These are phyloP conservation scores for Reticulascus tulasneorum DNA, from an alignment of 2,329 filamentous ascomycete species.

Conservation along the genomic window DNA sequence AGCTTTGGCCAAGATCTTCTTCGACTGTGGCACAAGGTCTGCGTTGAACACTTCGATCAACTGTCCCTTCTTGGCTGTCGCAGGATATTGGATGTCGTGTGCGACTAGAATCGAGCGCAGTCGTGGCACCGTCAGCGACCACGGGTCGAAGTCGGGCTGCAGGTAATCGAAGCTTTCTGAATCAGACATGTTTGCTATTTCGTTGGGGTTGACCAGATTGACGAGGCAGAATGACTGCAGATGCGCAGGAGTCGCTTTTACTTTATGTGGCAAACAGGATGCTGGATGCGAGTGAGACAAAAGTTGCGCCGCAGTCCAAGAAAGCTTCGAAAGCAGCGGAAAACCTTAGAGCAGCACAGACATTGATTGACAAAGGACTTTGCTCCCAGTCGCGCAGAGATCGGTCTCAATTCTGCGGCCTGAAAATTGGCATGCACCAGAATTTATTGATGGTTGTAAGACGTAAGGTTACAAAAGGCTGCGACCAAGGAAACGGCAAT, in stretches of 20 bases:
- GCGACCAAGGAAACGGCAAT: conserved; percentile 8
- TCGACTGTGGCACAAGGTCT: conserved; percentile 72
- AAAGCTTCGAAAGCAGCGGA: neutral
- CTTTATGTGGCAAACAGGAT: no score
- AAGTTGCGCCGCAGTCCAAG: conserved; percentile 1
- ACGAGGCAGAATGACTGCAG: neutral
- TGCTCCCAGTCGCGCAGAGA: no score
- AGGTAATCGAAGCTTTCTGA: conserved; percentile 78
- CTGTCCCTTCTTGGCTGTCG: conserved; percentile 86
- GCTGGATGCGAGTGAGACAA: conserved; percentile 3
- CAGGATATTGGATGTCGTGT: conserved; percentile 80
- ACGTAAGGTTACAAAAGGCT: conserved; percentile 7
- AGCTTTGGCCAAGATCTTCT: conserved; percentile 69
- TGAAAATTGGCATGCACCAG: conserved; percentile 6
- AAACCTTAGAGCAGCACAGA: neutral
- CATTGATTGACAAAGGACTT: neutral
- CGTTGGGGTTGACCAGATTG: neutral
- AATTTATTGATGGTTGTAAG: conserved; percentile 9
- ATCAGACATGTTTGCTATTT: conserved; percentile 59
- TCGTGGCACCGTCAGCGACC: conserved; percentile 77
- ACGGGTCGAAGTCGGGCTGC: conserved; percentile 79
- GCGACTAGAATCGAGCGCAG: conserved; percentile 87
- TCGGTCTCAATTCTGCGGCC: conserved; percentile 11
- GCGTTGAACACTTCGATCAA: conserved; percentile 80
- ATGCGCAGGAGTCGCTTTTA: no score